Evolutionary conservation across 2,329 filamentous ascomycete genomes (phyloP), one percentile per base, ranked within the genome.

Genomic region (Colletotrichum brevisporum): DNA sequence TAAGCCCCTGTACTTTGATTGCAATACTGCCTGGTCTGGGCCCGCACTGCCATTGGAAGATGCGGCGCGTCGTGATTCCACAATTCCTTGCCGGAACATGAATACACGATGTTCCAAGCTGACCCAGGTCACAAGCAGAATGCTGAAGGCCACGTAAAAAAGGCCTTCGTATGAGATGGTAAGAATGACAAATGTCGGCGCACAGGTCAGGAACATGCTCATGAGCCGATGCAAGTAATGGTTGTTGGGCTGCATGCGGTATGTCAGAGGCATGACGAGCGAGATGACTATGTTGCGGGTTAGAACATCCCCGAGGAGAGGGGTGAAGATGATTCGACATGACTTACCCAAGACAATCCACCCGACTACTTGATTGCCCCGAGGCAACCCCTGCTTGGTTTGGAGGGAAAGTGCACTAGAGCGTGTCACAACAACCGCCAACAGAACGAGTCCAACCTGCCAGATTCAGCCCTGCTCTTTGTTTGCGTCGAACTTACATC

Each of bases 131-230:
- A 97, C 86, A 5, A 99, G 83, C 24, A 91, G 93, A 62, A 92
- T 84, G 76, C 91, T 94, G 80, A 98, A 99, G 12, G 92, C 90
- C 69, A 98, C 89, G 80, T 98, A 99, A 80, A 99, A 99, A 2
- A 99, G 86, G 0, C 95, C 95, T 80, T 99, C 96, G 82, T 97
- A 99, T 0, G 95, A 98, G 74, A 98, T 98, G 8, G 95, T 97
- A 58, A 99, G 89, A 75, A 99, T 95, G 77, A 99, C 92, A 80
- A 98, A 99, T 1, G 92, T 92, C 0, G 96, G 96, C 0, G 95
- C 92, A 78, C 97, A 98, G 5, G 95, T 93, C 56, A 99, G 85
- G 83, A 98, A 99, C 62, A 98, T 90, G 74, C 97, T 89, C 73
- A 95, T 87, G 4, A 99, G 85, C 26, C 95, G 91, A 79, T 98